Evolutionary conservation across 179 eudicot genomes (phyloP).

Genomic region (Beta macrorhiza): DNA sequence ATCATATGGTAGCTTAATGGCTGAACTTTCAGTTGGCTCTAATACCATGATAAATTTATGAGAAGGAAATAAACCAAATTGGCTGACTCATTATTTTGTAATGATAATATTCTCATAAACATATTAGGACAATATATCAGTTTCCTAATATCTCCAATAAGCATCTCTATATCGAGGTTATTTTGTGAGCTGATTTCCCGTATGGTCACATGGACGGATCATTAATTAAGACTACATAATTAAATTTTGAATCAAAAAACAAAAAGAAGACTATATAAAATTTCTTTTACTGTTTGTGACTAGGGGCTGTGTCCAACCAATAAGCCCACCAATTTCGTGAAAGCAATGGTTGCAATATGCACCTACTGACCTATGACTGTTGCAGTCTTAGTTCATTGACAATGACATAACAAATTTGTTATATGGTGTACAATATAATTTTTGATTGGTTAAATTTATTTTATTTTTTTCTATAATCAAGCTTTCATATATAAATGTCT

Average conservation of each 20-base stretch:
- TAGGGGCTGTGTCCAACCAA: conserved; percentile 25
- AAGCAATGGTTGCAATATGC: conserved; percentile 28
- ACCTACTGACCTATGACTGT: conserved; percentile 23
- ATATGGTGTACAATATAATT: background rate
- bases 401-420: conserved; percentile 32
- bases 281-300: conserved; percentile 22
- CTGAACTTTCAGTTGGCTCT: background rate
- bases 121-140: too few relatives aligned
- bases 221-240: too few relatives aligned
- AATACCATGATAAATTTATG: background rate
- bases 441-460: conserved; percentile 15
- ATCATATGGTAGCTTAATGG: background rate
- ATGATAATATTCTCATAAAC: too few relatives aligned
- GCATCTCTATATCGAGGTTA: too few relatives aligned
- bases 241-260: too few relatives aligned
- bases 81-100: too few relatives aligned
- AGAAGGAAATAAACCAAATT: too few relatives aligned
- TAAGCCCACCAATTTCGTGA: conserved; percentile 33
- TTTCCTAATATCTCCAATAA: too few relatives aligned
- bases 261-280: too few relatives aligned
- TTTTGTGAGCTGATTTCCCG: too few relatives aligned
- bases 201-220: too few relatives aligned
- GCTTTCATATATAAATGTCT: conserved; percentile 4
- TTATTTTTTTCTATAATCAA: background rate
- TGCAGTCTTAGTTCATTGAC: conserved; percentile 33